These are phyloP conservation scores for Clitopilus passeckerianus DNA, from an alignment of 768 basidiomycete genomes.

Conservation along the genomic window DNA sequence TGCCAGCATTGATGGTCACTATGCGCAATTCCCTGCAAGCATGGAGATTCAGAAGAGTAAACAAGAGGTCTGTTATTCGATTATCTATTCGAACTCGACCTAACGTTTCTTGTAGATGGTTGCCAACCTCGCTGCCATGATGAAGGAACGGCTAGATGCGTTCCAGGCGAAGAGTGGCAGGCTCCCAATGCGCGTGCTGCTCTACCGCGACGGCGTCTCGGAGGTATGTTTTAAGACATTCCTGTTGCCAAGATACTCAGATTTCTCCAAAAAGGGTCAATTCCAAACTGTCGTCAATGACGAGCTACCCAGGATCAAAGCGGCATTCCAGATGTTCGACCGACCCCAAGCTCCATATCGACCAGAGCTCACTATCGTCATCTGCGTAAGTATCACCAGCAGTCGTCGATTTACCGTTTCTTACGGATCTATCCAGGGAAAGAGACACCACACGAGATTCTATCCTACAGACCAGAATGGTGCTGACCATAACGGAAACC, in stretches of 20 bases:
- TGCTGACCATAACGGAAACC: slow-evolving; percentile 67
- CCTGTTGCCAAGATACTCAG: neutral
- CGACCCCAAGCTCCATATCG: slow-evolving; percentile 31
- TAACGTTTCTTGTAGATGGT: slow-evolving; percentile 55
- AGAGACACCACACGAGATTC: slow-evolving; percentile 55
- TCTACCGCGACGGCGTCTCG: slow-evolving; percentile 82
- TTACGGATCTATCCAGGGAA: slow-evolving; percentile 24
- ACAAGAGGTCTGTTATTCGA: slow-evolving; percentile 55
- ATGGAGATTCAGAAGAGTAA: slow-evolving; percentile 66
- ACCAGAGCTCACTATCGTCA: slow-evolving; percentile 65
- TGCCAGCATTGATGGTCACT: slow-evolving; percentile 60
- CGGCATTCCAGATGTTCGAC: slow-evolving; percentile 50
- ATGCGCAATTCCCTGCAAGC: slow-evolving; percentile 71
- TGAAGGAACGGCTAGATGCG: slow-evolving; percentile 54
- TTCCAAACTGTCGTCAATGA: slow-evolving; percentile 56
- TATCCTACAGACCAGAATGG: slow-evolving; percentile 50
- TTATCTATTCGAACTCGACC: neutral
- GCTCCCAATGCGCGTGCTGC: slow-evolving; percentile 62
- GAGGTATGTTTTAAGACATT: slow-evolving; percentile 38
- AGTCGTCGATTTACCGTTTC: neutral
- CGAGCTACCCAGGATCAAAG: slow-evolving; percentile 61
- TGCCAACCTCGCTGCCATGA: slow-evolving; percentile 58
- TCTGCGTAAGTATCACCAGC: slow-evolving; percentile 55
- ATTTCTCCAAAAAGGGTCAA: slow-evolving; percentile 53
- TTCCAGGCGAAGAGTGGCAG: slow-evolving; percentile 36